Evolutionary conservation across 352 stramenopile genomes (phyloP).

Genomic region (Phytophthora citricola): DNA sequence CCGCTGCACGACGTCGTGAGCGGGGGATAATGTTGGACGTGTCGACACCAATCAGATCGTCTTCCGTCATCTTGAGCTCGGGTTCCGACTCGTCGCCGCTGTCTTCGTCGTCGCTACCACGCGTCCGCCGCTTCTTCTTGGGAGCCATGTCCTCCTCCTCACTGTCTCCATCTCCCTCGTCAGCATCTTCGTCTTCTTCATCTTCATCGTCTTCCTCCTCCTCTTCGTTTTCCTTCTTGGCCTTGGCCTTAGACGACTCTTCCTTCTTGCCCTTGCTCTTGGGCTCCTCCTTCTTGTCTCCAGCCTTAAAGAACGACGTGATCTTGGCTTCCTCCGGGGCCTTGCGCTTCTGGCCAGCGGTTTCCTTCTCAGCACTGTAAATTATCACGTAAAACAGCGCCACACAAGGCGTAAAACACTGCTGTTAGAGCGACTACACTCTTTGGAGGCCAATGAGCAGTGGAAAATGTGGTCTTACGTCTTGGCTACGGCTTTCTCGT

Average conservation of each 20-base stretch:
- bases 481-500: slow-evolving; percentile 47
- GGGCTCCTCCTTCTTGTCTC: slow-evolving; percentile 25
- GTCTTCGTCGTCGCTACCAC: slow-evolving; percentile 64
- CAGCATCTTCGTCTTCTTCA: slow-evolving; percentile 56
- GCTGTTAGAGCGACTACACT: background rate
- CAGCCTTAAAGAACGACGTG: slow-evolving; percentile 38
- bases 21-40: slow-evolving; percentile 89
- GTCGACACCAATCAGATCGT: slow-evolving; percentile 86
- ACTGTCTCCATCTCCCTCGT: slow-evolving; percentile 53
- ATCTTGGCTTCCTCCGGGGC: slow-evolving; percentile 41
- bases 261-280: slow-evolving; percentile 53
- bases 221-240: slow-evolving; percentile 36
- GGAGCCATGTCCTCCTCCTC: slow-evolving; percentile 60
- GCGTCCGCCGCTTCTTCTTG: slow-evolving; percentile 71
- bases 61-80: slow-evolving; percentile 86
- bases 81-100: slow-evolving; percentile 71
- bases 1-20: slow-evolving; percentile 69
- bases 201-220: slow-evolving; percentile 55
- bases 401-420: background rate
- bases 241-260: slow-evolving; percentile 18
- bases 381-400: slow-evolving; percentile 7
- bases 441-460: background rate
- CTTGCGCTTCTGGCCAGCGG: slow-evolving; percentile 52
- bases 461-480: slow-evolving; percentile 32
- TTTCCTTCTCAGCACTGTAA: slow-evolving; percentile 46